Evolutionary conservation across 2,329 filamentous ascomycete genomes (phyloP).

Genomic region (Cryphonectria parasitica): DNA sequence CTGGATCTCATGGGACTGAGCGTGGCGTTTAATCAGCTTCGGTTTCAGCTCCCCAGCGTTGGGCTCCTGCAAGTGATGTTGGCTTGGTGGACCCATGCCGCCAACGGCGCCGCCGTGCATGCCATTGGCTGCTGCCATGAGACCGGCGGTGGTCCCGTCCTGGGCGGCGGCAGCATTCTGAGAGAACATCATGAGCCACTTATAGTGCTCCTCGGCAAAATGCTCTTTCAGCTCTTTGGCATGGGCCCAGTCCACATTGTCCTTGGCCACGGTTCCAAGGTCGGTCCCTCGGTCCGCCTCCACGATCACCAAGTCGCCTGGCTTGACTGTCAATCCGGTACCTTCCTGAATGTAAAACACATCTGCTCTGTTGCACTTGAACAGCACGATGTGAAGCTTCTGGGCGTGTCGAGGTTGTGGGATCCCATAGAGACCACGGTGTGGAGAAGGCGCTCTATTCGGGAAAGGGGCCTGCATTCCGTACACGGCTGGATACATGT

Average conservation of each 20-base stretch:
- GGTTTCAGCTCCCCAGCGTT: slow-evolving; percentile 81
- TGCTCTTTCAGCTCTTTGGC: slow-evolving; percentile 90
- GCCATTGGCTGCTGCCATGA: slow-evolving; percentile 66
- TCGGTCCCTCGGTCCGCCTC: slow-evolving; percentile 97
- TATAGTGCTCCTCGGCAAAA: slow-evolving; percentile 93
- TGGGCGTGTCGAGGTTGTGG: slow-evolving; percentile 68
- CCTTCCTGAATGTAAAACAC: slow-evolving; percentile 98
- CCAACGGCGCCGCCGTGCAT: slow-evolving; percentile 73
- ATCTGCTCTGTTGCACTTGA: slow-evolving; percentile 94
- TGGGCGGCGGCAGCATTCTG: slow-evolving; percentile 70
- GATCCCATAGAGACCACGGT: slow-evolving; percentile 64
- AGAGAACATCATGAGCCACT: slow-evolving; percentile 99
- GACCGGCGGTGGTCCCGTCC: slow-evolving; percentile 63
- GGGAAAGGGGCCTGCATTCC: slow-evolving; percentile 49
- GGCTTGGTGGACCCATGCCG: slow-evolving; percentile 75
- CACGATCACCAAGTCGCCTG: slow-evolving; percentile 93
- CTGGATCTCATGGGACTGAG: slow-evolving; percentile 87
- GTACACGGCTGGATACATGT: slow-evolving; percentile 53
- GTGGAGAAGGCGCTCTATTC: slow-evolving; percentile 62
- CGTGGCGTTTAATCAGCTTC: slow-evolving; percentile 94
- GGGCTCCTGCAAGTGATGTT: slow-evolving; percentile 74
- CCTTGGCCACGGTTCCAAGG: slow-evolving; percentile 86
- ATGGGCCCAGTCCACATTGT: slow-evolving; percentile 84
- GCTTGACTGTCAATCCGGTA: slow-evolving; percentile 86
- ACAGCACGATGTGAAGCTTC: slow-evolving; percentile 85